Evolutionary conservation across 768 basidiomycete species (phyloP).

Genomic region (Leccinum imitatum): DNA sequence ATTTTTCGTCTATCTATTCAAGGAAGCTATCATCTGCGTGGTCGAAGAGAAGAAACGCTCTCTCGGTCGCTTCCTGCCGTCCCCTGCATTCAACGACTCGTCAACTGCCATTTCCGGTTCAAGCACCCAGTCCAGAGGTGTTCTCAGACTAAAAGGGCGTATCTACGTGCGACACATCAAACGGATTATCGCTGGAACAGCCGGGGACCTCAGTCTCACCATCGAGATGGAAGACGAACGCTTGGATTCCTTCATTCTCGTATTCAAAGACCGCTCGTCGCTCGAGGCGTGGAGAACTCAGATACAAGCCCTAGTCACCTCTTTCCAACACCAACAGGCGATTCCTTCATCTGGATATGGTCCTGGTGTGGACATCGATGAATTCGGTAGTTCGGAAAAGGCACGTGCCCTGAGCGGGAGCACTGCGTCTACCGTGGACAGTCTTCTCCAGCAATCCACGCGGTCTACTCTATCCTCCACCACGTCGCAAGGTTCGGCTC

Average conservation of each 20-base stretch:
- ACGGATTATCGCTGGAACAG: conserved; percentile 77
- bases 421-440: conserved; percentile 56
- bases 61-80: conserved; percentile 70
- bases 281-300: conserved; percentile 87
- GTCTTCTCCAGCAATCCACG: conserved; percentile 63
- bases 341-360: conserved; percentile 33
- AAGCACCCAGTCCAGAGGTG: conserved; percentile 48
- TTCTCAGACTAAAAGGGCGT: conserved; percentile 88
- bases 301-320: conserved; percentile 73
- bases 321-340: conserved; percentile 60
- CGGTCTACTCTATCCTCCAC: conserved; percentile 74
- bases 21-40: conserved; percentile 98
- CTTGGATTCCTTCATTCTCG: conserved; percentile 92
- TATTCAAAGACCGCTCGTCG: conserved; percentile 88
- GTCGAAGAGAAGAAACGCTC: conserved; percentile 91
- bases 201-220: conserved; percentile 88
- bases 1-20: conserved; percentile 96
- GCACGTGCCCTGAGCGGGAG: conserved; percentile 80
- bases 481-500: conserved; percentile 64
- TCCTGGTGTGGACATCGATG: conserved; percentile 59
- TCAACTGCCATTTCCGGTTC: conserved; percentile 40
- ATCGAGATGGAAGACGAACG: conserved; percentile 97
- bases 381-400: conserved; percentile 76
- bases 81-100: conserved; percentile 54
- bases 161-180: conserved; percentile 96